Evolutionary conservation across 179 eudicot genomes (phyloP).

Genomic region (Heliamphora pulchella): DNA sequence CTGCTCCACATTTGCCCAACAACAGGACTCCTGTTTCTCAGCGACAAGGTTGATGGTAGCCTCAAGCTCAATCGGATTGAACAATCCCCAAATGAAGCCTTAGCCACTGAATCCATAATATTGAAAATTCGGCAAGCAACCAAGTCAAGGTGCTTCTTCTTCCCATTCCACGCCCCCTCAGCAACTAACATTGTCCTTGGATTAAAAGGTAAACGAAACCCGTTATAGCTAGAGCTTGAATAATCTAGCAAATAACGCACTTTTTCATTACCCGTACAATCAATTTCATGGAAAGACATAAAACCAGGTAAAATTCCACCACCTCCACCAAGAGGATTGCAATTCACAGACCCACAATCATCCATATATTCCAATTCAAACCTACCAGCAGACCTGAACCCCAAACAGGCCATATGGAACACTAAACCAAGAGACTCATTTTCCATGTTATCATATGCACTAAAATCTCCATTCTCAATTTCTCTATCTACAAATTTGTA

Average conservation of each 20-base stretch:
- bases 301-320: constrained; percentile 37
- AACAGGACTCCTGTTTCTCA: constrained; percentile 55
- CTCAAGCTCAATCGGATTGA: constrained; percentile 62
- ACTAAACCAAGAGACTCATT: constrained; percentile 23
- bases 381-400: constrained; percentile 29
- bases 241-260: constrained; percentile 51
- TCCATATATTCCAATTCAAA: constrained; percentile 42
- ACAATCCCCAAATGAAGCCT: constrained; percentile 65
- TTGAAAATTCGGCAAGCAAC: constrained; percentile 63
- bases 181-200: constrained; percentile 54
- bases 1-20: constrained; percentile 78
- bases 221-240: constrained; percentile 36
- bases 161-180: constrained; percentile 74
- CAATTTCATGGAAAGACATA: constrained; percentile 54
- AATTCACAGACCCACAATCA: constrained; percentile 47
- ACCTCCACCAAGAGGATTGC: constrained; percentile 44
- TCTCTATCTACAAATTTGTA: constrained; percentile 42
- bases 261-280: constrained; percentile 37
- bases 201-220: constrained; percentile 38
- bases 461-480: constrained; percentile 22
- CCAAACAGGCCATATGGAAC: constrained; percentile 24
- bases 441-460: constrained; percentile 17
- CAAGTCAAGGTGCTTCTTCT: constrained; percentile 41
- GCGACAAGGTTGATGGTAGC: constrained; percentile 40
- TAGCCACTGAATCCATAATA: constrained; percentile 26